Evolutionary conservation across 2,329 filamentous ascomycete genomes (phyloP).

Genomic region (Coniochaeta pulveracea): DNA sequence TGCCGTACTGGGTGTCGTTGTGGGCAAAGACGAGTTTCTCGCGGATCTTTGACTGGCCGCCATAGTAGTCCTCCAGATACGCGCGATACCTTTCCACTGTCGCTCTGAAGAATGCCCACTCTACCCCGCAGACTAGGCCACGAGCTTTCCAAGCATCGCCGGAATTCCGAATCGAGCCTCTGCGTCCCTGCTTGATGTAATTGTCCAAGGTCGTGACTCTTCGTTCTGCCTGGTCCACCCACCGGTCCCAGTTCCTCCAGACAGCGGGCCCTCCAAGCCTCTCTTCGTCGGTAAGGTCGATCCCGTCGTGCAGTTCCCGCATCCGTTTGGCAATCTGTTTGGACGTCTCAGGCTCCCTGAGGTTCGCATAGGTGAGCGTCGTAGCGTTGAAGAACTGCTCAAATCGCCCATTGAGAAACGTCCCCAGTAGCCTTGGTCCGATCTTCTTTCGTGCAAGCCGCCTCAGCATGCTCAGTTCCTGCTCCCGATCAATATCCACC

Average conservation of each 20-base stretch:
- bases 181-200: slow-evolving; percentile 40
- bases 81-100: slow-evolving; percentile 67
- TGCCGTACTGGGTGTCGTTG: slow-evolving; percentile 98
- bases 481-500: slow-evolving; percentile 89
- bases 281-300: slow-evolving; percentile 74
- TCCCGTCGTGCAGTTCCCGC: slow-evolving; percentile 88
- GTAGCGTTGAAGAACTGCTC: slow-evolving; percentile 87
- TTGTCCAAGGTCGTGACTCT: slow-evolving; percentile 45
- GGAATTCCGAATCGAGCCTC: slow-evolving; percentile 15
- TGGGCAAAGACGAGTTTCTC: slow-evolving; percentile 86
- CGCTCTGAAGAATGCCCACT: slow-evolving; percentile 68
- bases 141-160: slow-evolving; percentile 50
- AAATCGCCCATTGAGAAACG: slow-evolving; percentile 89
- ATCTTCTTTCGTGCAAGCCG: slow-evolving; percentile 87
- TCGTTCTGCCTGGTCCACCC: slow-evolving; percentile 57
- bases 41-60: slow-evolving; percentile 53
- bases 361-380: slow-evolving; percentile 63
- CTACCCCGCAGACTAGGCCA: slow-evolving; percentile 72
- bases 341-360: slow-evolving; percentile 73
- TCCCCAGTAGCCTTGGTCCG: slow-evolving; percentile 80
- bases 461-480: slow-evolving; percentile 75
- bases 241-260: slow-evolving; percentile 91
- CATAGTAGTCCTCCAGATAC: slow-evolving; percentile 64
- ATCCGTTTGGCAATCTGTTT: slow-evolving; percentile 95
- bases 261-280: slow-evolving; percentile 68